Percentiles rank a stretch among this genome's conserved stretches.
These are phyloP conservation scores for Heritiera fomes DNA, from an alignment of 345 rosid genomes.

Conservation along the genomic window DNA sequence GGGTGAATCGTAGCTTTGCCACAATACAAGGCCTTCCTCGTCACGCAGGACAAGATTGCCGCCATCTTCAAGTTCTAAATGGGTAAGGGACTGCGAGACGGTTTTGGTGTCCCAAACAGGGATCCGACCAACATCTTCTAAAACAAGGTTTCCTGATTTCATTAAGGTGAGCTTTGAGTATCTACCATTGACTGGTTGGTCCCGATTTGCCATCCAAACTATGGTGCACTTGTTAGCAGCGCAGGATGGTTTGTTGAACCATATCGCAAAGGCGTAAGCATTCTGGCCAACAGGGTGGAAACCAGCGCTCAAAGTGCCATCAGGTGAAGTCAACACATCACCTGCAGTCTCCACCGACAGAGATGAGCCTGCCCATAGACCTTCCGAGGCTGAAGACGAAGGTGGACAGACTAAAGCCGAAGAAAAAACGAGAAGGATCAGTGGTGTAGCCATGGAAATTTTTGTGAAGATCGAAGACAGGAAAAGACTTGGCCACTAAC, in stretches of 20 bases:
- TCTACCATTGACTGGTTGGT: slow-evolving; percentile 29
- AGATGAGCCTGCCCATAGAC: slow-evolving; percentile 11
- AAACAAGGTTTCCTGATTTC: slow-evolving; percentile 23
- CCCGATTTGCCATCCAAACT: slow-evolving; percentile 38
- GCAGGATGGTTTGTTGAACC: slow-evolving; percentile 28
- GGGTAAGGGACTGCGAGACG: background rate
- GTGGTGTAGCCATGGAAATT: background rate
- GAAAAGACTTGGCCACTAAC: background rate
- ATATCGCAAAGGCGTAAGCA: slow-evolving; percentile 28
- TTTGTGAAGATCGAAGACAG: background rate
- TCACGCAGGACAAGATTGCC: slow-evolving; percentile 36
- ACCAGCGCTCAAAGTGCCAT: slow-evolving; percentile 19
- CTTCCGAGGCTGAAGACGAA: slow-evolving; percentile 13
- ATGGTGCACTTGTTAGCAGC: slow-evolving; percentile 3
- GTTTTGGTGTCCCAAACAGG: slow-evolving; percentile 31
- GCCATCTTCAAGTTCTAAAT: slow-evolving; percentile 23
- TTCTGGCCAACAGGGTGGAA: slow-evolving; percentile 15
- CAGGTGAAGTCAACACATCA: slow-evolving; percentile 17
- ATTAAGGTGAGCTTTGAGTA: slow-evolving; percentile 17
- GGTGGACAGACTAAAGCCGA: background rate
- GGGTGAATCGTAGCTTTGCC: slow-evolving; percentile 43
- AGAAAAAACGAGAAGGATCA: background rate
- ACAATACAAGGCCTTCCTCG: background rate
- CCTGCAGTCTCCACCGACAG: background rate
- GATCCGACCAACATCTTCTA: slow-evolving; percentile 21